Evolutionary conservation across 1,284 basidiomycete species (phyloP).

Genomic region (Ceratobasidium sp.): DNA sequence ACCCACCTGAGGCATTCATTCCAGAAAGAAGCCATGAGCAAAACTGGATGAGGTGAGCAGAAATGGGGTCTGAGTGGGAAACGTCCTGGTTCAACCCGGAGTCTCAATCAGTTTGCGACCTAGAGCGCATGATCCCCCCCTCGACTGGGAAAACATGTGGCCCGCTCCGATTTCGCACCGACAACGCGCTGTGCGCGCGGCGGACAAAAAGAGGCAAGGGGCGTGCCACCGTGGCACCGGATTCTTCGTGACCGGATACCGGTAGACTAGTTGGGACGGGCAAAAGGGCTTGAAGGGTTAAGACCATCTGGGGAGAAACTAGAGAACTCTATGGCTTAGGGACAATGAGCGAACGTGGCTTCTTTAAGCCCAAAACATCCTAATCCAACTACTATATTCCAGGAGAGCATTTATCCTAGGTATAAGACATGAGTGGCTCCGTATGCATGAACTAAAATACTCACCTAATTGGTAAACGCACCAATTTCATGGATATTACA

Average conservation of each 20-base stretch:
- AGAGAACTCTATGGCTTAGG: neutral
- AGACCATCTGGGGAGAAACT: neutral
- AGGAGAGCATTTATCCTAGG: conserved; percentile 20
- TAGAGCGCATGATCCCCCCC: conserved; percentile 26
- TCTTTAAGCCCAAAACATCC: neutral
- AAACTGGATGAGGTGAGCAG: conserved; percentile 1
- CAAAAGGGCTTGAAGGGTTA: neutral
- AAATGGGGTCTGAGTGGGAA: conserved; percentile 15
- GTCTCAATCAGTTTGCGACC: conserved; percentile 14
- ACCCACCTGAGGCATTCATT: conserved; percentile 1
- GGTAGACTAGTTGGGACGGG: neutral
- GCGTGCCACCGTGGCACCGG: conserved; percentile 5
- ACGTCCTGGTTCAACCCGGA: neutral
- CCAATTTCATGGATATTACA: neutral
- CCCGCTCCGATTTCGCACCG: conserved; percentile 14
- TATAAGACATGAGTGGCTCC: neutral
- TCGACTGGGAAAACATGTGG: conserved; percentile 28
- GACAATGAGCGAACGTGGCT: neutral
- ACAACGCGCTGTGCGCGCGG: conserved; percentile 27
- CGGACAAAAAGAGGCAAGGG: conserved; percentile 1
- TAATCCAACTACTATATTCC: neutral
- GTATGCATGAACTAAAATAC: neutral
- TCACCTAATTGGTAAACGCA: neutral
- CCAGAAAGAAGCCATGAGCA: conserved; percentile 4
- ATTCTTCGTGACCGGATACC: neutral